phyloP scores from a whole-genome alignment of 441 rosid species.

The Arabidopsis lyrata region DNA sequence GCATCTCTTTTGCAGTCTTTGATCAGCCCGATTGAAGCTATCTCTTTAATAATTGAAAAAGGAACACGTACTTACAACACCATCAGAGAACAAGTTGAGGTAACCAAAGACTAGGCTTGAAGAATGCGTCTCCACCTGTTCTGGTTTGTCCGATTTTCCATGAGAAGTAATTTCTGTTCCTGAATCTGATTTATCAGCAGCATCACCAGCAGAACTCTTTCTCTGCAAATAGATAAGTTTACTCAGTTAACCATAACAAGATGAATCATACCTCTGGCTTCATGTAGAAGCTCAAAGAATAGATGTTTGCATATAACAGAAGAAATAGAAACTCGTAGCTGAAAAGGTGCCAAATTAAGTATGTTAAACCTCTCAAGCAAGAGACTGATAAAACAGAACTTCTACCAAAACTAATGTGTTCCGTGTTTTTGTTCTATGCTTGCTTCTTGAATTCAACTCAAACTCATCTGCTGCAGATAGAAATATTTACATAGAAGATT shows the following conservation, averaged over 20 bases:
- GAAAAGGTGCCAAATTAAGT: constrained; percentile 5
- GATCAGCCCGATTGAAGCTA: background rate
- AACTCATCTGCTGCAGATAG: constrained; percentile 1
- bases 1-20: constrained; percentile 23
- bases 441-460: constrained; percentile 9
- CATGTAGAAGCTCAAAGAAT: background rate
- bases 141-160: constrained; percentile 47
- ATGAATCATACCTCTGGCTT: background rate
- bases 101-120: constrained; percentile 92
- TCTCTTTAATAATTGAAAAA: constrained; percentile 16
- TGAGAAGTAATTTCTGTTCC: constrained; percentile 43
- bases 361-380: constrained; percentile 13
- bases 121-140: constrained; percentile 55
- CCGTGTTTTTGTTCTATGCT: background rate
- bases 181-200: constrained; percentile 49
- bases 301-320: constrained; percentile 13
- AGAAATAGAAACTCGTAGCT: constrained; percentile 1
- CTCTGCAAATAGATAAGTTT: constrained; percentile 57
- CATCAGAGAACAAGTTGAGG: constrained; percentile 97
- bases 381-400: constrained; percentile 1
- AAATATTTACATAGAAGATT: constrained; percentile 2
- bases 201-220: constrained; percentile 51
- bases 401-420: constrained; percentile 1
- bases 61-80: constrained; percentile 79
- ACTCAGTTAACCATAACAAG: constrained; percentile 1